Evolutionary conservation across 768 basidiomycete species (phyloP).

Genomic region (Lentinula raphanica): DNA sequence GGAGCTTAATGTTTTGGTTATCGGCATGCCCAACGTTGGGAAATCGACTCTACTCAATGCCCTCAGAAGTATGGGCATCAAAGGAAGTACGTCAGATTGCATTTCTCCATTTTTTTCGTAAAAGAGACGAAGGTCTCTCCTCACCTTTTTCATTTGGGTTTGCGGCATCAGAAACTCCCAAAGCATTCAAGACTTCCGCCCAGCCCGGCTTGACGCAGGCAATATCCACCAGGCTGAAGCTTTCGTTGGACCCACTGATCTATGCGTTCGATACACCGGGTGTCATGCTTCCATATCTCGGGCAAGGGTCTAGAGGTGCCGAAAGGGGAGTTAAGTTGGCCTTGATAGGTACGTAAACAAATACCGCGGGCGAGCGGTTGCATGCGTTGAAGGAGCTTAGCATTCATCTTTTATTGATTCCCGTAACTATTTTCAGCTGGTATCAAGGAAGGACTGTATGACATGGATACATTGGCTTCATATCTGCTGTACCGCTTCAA

Average conservation of each 20-base stretch:
- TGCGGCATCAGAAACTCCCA: constrained; percentile 56
- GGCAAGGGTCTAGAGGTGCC: constrained; percentile 76
- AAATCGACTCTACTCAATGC: constrained; percentile 94
- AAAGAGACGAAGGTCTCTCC: neutral
- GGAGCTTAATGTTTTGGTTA: constrained; percentile 84
- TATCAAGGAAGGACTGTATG: constrained; percentile 90
- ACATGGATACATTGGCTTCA: constrained; percentile 75
- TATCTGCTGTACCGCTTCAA: constrained; percentile 87
- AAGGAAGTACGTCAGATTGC: constrained; percentile 61
- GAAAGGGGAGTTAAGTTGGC: constrained; percentile 93
- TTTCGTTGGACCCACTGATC: constrained; percentile 73
- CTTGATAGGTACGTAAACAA: constrained; percentile 73
- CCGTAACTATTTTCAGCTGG: constrained; percentile 51
- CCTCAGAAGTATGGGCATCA: constrained; percentile 79
- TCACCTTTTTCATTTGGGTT: neutral
- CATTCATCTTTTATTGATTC: neutral
- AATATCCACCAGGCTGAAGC: constrained; percentile 82
- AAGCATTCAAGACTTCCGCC: constrained; percentile 84
- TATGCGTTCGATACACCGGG: constrained; percentile 97
- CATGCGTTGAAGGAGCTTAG: neutral
- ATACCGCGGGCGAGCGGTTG: constrained; percentile 1
- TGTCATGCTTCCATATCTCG: constrained; percentile 94
- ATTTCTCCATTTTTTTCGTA: constrained; percentile 4
- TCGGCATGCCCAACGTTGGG: constrained; percentile 99
- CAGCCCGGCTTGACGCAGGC: constrained; percentile 88